phyloP scores from a whole-genome alignment of 805 yeast genomes.

The Sugiyamaella americana region DNA sequence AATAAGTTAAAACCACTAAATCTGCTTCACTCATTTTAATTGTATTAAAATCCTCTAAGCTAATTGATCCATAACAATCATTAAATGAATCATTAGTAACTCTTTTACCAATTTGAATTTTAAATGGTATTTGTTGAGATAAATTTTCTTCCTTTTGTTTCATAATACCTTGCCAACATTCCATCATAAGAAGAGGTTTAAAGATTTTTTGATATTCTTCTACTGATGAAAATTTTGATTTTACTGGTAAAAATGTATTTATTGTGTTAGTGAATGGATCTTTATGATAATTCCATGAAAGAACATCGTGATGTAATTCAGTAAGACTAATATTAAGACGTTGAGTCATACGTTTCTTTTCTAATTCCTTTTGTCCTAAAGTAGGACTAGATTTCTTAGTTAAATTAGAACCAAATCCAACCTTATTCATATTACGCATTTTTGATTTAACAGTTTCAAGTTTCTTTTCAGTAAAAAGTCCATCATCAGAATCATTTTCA shows the following conservation, averaged over 20 bases:
- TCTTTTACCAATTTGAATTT: constrained; percentile 67
- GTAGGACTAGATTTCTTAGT: constrained; percentile 29
- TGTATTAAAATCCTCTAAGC: constrained; percentile 45
- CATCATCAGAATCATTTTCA: constrained; percentile 38
- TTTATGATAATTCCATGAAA: constrained; percentile 63
- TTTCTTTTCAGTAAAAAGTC: constrained; percentile 32
- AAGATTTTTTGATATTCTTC: constrained; percentile 63
- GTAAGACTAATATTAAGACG: constrained; percentile 72
- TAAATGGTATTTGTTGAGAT: constrained; percentile 46
- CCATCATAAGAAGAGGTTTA: constrained; percentile 77
- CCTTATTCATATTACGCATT: constrained; percentile 13
- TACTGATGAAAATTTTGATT: constrained; percentile 49
- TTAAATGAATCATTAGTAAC: constrained; percentile 79
- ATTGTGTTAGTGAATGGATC: constrained; percentile 34
- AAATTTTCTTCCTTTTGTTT: constrained; percentile 59
- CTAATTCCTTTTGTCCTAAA: constrained; percentile 25
- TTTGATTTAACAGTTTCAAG: constrained; percentile 25
- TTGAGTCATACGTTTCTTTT: constrained; percentile 70
- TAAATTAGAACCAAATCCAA: constrained; percentile 29
- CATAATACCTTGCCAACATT: constrained; percentile 89
- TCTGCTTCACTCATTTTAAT: constrained; percentile 68
- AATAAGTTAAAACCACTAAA: constrained; percentile 56
- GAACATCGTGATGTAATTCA: constrained; percentile 62
- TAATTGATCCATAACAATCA: constrained; percentile 74
- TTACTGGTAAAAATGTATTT: constrained; percentile 41